Conservation (phyloP, 73 alveolate genomes). For the Paramecium biaurelia region DNA sequence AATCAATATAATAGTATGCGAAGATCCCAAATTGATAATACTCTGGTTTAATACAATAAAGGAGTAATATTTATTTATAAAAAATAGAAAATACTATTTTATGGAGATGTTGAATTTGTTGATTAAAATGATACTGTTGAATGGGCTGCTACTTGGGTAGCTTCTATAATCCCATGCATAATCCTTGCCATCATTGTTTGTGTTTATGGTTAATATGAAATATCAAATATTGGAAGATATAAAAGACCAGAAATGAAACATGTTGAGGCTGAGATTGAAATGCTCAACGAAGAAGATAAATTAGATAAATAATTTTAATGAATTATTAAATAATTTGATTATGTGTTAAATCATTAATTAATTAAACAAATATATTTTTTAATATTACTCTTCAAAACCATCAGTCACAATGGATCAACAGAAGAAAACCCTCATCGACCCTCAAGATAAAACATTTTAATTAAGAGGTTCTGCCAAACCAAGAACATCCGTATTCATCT, state of each 20-base stretch:
- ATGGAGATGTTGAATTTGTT: neutral
- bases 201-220: neutral
- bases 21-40: neutral
- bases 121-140: neutral
- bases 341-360: slow-evolving; percentile 7
- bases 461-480: slow-evolving; percentile 7
- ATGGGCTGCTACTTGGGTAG: neutral
- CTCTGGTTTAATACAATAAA: too few species aligned
- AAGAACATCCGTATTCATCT: neutral
- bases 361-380: neutral
- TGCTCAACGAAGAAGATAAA: neutral
- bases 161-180: neutral
- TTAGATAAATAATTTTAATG: neutral
- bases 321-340: neutral
- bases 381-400: neutral
- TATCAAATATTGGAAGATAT: slow-evolving; percentile 5
- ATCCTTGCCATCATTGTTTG: neutral
- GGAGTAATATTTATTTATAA: neutral
- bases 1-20: neutral
- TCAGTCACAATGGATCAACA: neutral
- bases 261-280: neutral
- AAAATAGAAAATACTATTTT: neutral
- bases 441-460: neutral
- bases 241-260: neutral
- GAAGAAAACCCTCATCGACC: slow-evolving; percentile 35